Evolutionary conservation across 805 yeast genomes (phyloP), one percentile per base, ranked within the genome.

Genomic region (Saccharomycopsis fibuligera): DNA sequence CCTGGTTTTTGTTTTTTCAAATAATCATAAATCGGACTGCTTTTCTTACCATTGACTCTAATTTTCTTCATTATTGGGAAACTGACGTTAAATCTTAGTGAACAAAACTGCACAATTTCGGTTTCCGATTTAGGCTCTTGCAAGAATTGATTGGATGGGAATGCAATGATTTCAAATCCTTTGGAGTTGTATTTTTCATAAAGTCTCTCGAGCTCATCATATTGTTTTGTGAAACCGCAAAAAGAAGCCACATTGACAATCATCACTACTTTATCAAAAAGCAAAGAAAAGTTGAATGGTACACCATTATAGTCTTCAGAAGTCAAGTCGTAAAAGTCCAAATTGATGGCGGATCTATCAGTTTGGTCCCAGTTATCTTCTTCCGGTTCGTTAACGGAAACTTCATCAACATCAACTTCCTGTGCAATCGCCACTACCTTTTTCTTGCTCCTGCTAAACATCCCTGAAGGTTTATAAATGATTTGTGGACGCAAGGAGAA

Each of bases 101-200:
- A 67, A 66, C 96, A 89, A 68, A 84, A 85, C 41, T 73, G 65
- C 19, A 78, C 80, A 55, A 87, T 86, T 59, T 85, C 89, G 6
- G 39, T 38, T 33, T 52, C 53, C 16, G 31, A 19, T 21, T 46
- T 49, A 35, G 55, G 50, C 37, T 49, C 50, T 23, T 50, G 53
- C 14, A 83, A 86, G 59, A 85, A 85, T 62, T 85, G 95, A 65
- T 84, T 83, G 65, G 91, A 81, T 27, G 95, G 95, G 73, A 86
- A 85, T 0, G 85, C 95, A 38, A 85, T 55, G 31, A 85, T 71
- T 48, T 65, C 78, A 30, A 85, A 67, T 2, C 85, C 89, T 51
- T 73, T 58, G 42, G 72, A 75, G 45, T 70, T 64, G 65, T 80
- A 82, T 60, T 78, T 78, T 49, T 78, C 66, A 65, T 84, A 77